Percentiles rank a stretch among this genome's conserved stretches.
These are phyloP conservation scores for Rosa lucieae DNA, from an alignment of 306 rosid genomes.

Conservation along the genomic window DNA sequence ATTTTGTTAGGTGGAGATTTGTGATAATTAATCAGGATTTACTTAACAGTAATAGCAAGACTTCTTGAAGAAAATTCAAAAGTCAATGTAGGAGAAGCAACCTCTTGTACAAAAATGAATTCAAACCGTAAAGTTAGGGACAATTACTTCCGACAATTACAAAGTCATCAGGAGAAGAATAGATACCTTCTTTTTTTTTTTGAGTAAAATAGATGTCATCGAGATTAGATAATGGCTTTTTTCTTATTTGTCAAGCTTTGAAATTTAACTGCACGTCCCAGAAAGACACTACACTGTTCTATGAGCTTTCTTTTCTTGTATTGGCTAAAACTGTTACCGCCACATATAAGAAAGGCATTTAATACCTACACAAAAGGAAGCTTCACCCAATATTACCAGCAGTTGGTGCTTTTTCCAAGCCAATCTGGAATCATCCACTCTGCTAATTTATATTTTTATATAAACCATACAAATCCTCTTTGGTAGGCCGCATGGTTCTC, in stretches of 20 bases:
- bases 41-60: background rate
- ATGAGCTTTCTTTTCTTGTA: conserved; percentile 40
- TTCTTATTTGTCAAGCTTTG: conserved; percentile 36
- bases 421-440: conserved; percentile 11
- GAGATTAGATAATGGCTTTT: background rate
- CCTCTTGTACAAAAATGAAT: background rate
- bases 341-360: conserved; percentile 13
- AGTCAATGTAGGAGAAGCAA: background rate
- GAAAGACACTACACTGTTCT: conserved; percentile 42
- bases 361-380: conserved; percentile 1
- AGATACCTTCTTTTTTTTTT: too few relatives aligned
- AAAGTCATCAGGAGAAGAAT: too few relatives aligned
- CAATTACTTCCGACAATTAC: background rate
- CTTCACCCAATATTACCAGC: conserved; percentile 17
- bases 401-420: background rate
- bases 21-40: background rate
- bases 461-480: conserved; percentile 8
- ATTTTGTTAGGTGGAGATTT: background rate
- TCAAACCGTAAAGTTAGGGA: conserved; percentile 29
- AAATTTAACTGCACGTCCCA: conserved; percentile 39
- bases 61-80: background rate
- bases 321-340: conserved; percentile 28
- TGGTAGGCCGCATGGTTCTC: conserved; percentile 10
- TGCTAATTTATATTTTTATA: background rate
- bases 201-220: background rate